A percentile compares a stretch with the other conserved stretches of the same genome.
Evolutionary conservation across 2,329 filamentous ascomycete genomes (phyloP).

Genomic region (Ceratocystis cubensis): DNA sequence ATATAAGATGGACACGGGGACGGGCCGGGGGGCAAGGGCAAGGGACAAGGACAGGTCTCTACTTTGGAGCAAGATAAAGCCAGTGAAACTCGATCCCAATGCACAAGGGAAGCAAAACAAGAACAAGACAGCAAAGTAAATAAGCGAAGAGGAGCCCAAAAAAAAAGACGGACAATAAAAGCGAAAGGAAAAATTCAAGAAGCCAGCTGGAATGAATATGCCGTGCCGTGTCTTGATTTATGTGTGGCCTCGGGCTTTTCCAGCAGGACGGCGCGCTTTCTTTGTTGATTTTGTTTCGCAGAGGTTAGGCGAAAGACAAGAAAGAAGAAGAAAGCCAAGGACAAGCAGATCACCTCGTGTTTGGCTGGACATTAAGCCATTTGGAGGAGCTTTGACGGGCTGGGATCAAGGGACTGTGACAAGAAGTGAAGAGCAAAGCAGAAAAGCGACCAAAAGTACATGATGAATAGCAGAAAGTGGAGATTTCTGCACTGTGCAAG

Average conservation of each 20-base stretch:
- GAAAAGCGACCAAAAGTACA: neutral
- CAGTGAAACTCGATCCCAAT: neutral
- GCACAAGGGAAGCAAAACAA: neutral
- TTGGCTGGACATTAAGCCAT: constrained; percentile 7
- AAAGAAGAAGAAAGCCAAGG: neutral
- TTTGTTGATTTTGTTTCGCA: neutral
- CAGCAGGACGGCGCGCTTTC: neutral
- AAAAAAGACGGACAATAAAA: neutral
- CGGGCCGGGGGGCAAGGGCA: neutral
- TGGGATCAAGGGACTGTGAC: constrained; percentile 1
- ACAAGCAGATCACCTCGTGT: constrained; percentile 1
- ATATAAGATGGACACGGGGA: neutral
- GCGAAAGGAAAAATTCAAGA: neutral
- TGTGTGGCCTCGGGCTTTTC: neutral
- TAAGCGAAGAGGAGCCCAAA: neutral
- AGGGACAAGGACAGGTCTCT: constrained; percentile 5
- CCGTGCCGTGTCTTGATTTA: neutral
- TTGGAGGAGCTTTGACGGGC: constrained; percentile 6
- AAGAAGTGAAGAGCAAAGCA: neutral
- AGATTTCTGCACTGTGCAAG: neutral
- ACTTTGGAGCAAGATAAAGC: constrained; percentile 1
- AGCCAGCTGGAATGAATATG: neutral
- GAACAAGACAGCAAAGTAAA: neutral
- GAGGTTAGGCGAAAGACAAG: neutral
- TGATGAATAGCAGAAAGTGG: neutral